Base-by-base conservation (phyloP, 1,284 basidiomycete species). In the Papiliotrema fonsecae region DNA sequence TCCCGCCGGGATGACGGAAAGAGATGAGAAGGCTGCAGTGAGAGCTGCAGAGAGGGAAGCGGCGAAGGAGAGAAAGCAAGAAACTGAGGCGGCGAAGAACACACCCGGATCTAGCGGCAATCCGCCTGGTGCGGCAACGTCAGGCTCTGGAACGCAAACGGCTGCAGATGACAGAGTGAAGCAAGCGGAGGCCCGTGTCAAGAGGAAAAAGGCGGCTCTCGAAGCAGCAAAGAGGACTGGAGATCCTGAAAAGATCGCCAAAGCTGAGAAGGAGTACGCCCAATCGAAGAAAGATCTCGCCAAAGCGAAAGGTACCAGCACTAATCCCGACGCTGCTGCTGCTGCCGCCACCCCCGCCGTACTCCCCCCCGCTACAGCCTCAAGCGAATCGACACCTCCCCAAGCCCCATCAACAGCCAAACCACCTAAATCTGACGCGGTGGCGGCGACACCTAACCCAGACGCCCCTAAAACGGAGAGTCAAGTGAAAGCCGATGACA, bases 161-260 rank as follows among this genome's bases (percentile, higher is more conserved):
- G 22, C 26, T 3, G 39, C 39, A 19, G 24, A 41, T 26, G 39
- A 25, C 21, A 41, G 28, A 26, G 39, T 41, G 14, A 39, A 41
- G 19, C 38, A 39, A 28, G 22, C 46, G 14, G 51, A 49, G 26
- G 42, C 44, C 19, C 26, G 31, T 16, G n/a, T 35, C 14, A 38
- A 28, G 30, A 37, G 27, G 21, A 42, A 37, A 34, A 25, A 27
- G 18, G 36, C 21, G 28, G 41, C 42, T 13, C 21, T 28, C 7
- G 41, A 11, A 25, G 25, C 14, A 22, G 46, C 39, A 5, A 44
- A 51, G 22, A 22, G 27, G 2, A 49, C 26, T 10, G 32, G 22
- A n/a, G 42, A 37, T 16, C 13, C 42, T 16, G 25, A 21, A 16
- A 42, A 35, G 21, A 42, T 38, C 16, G 24, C 21, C 11, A 30